Conservation (phyloP, 2,329 filamentous ascomycete species). For the Hypoxylon sp. region DNA sequence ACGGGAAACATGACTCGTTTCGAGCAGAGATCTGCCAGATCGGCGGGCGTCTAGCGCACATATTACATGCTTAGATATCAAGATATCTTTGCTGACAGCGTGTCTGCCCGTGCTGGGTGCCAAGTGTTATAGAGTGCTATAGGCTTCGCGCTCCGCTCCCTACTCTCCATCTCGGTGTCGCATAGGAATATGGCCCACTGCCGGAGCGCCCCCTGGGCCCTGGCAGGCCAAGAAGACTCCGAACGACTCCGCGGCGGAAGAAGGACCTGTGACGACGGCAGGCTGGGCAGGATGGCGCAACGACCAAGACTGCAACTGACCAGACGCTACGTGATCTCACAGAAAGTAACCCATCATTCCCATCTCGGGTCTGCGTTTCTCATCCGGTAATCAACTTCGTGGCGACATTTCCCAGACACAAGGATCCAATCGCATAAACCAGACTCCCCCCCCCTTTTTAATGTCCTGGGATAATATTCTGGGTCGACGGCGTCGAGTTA, state of each 20-base stretch:
- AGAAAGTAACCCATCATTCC: constrained; percentile 9
- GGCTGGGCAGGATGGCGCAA: not conserved
- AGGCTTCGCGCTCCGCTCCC: constrained; percentile 18
- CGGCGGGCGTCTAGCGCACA: constrained; percentile 15
- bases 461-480: not conserved
- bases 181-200: not conserved
- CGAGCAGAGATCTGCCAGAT: constrained; percentile 37
- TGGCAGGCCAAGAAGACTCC: not conserved
- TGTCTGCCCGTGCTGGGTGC: not conserved
- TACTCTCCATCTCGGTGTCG: not conserved
- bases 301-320: constrained; percentile 9
- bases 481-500: not conserved
- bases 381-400: constrained; percentile 25
- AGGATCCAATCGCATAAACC: not conserved
- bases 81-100: constrained; percentile 1
- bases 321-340: constrained; percentile 21
- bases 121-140: not conserved
- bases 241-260: not conserved
- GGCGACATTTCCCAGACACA: constrained; percentile 23
- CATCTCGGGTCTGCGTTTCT: constrained; percentile 4
- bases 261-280: not conserved
- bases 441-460: not conserved
- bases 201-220: not conserved
- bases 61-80: too few relatives aligned
- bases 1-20: constrained; percentile 7